Conservation (phyloP, 768 basidiomycete genomes). For the Mrakia frigida region DNA sequence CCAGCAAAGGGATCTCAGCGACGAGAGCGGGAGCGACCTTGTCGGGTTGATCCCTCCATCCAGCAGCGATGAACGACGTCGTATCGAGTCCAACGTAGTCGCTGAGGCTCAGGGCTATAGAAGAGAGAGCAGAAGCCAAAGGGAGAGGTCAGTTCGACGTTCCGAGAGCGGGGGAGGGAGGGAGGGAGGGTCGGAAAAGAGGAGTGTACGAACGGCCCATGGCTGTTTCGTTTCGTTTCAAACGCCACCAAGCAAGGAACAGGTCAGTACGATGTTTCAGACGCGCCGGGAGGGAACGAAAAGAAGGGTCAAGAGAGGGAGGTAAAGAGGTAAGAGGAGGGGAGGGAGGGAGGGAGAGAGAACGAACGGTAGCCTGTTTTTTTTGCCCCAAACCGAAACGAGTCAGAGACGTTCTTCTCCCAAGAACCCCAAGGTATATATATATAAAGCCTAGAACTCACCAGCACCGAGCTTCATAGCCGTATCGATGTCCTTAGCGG, state of each 20-base stretch:
- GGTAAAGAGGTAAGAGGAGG: too few relatives aligned
- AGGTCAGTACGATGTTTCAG: too few relatives aligned
- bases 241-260: too few relatives aligned
- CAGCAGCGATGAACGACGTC: slow-evolving; percentile 45
- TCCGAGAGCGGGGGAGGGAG: background rate
- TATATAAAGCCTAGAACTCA: slow-evolving; percentile 4
- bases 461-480: slow-evolving; percentile 51
- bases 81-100: slow-evolving; percentile 50
- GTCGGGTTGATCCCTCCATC: slow-evolving; percentile 42
- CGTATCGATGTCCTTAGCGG: slow-evolving; percentile 47
- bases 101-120: slow-evolving; percentile 36
- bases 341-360: background rate
- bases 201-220: too few relatives aligned
- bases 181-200: too few relatives aligned
- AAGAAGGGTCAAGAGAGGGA: too few relatives aligned
- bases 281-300: too few relatives aligned
- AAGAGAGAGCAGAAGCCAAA: background rate
- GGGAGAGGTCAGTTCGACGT: background rate
- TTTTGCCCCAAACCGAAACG: slow-evolving; percentile 36
- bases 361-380: slow-evolving; percentile 28
- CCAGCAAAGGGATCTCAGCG: slow-evolving; percentile 39
- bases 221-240: too few relatives aligned
- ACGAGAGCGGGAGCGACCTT: background rate
- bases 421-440: background rate
- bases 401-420: background rate